Evolutionary conservation across 176 grass and related monocot species (phyloP), one percentile per base, ranked within the genome.

Genomic region (Carex scoparia): DNA sequence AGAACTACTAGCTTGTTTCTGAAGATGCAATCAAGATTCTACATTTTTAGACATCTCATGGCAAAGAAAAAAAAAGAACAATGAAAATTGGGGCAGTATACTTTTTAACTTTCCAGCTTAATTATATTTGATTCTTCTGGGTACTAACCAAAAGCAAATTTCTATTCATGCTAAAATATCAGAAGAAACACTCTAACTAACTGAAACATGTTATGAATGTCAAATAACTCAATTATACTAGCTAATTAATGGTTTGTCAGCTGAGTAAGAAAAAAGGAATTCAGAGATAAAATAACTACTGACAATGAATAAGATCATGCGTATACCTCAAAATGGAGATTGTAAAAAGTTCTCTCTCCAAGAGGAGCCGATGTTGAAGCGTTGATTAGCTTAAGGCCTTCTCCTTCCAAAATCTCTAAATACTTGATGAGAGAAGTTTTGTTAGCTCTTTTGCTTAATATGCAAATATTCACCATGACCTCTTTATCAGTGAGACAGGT

Each of bases 271-370:
- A 51, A 51, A 51, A 10, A 51, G 0, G 2, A 11, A 51, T 51
- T 51, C 48, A 51, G 48, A 51, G 19, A 77, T 13, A 2, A 78
- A 46, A 63, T 3, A 76, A 54, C 10, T 65, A 19, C 18, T 37
- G 14, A 38, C 56, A 66, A 23, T 42, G 3, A 66, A 38, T 58
- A 86, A 14, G 48, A 64, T 14, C 13, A 27, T 37, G 51, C 8
- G 62, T 60, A 79, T 90, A 97, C 94, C 94, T 97, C 90, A 73
- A 94, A 82, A 87, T 97, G 94, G 55, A 97, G 88, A 76, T 81
- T 92, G 33, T 93, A 97, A 80, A 97, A 92, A 28, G 61, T 89
- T 80, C 56, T 94, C 62, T 90, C 85, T 54, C 83, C 92, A 49
- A 77, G 79, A 11, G 12, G 40, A 53, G 64, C 61, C 13, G 90